Base-by-base conservation (phyloP, 768 basidiomycete genomes). In the Termitomyces sp. region DNA sequence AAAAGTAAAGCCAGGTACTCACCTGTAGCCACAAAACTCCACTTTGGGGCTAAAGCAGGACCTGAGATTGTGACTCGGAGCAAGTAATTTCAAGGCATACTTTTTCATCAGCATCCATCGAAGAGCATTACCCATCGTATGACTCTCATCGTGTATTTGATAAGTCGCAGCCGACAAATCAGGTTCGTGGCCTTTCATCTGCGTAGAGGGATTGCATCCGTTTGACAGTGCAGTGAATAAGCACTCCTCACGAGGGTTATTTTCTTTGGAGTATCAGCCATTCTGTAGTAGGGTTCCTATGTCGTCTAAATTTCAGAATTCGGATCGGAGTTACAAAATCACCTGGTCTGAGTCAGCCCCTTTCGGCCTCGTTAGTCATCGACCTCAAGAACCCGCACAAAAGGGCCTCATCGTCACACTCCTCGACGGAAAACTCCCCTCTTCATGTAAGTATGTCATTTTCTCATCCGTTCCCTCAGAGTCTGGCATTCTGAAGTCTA, bases 41-140 rank as follows among this genome's bases (percentile, higher is more conserved):
- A 98, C 96, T 64, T 92, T 94, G 6, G 96, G 92, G 69, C 96
- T 98, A 49, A 20, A 22, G 13, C 34, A 57, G 20, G 29, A 36
- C 59, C 48, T 66, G 44, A 48, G 44, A 36, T 29, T 27, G 57
- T 32, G 43, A n/a, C 32, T 39, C 31, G 22, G 29, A 4, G 14
- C 55, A 32, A 44, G 18, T 37, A 27, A 32, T 18, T 22, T 32
- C 2, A 4, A 3, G 20, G 20, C 87, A 55, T 64, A 98, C 97
- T 99, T 96, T 77, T 98, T 97, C 96, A 98, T 98, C 58, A 98
- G 69, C 88, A 98, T 98, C 94, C 94, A 99, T 36, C 96, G 76
- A 39, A 98, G 78, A 0, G 93, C 82, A 64, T 99, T 99, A 5
- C 97, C 97, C 27, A 98, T 84, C 1, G 96, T 98, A 72, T 99